Evolutionary conservation across 1,284 basidiomycete genomes (phyloP), one percentile per base, ranked within the genome.

Genomic region (Earliella scabrosa): DNA sequence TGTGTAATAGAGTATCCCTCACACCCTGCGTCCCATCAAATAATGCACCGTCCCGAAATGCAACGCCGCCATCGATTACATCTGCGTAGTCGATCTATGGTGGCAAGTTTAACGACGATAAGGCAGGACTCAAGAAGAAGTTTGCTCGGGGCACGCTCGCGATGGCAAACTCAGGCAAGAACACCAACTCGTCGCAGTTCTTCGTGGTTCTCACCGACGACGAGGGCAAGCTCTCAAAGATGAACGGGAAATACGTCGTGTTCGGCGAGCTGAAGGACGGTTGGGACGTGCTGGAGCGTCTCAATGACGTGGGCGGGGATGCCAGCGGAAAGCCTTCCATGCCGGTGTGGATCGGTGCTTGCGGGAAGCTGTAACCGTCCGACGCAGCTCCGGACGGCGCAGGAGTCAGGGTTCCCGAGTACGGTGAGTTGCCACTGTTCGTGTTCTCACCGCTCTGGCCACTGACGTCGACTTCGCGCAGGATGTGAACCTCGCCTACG

Each of bases 61-160:
- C n/a, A n/a, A n/a, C n/a, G n/a, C n/a, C n/a, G n/a, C 27, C n/a
- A 41, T 20, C 21, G 11, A 23, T 20, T 36, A 5, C 4, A 10
- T 23, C 24, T 1, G 14, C 8, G 3, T 46, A 78, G 77, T 80
- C 77, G 14, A 75, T 79, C 41, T 81, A 82, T 49, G 79, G 80
- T 2, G 77, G 75, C 0, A 76, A 78, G 52, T 82, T 81, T 66
- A 76, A 77, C 58, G 78, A 79, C 60, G 79, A 81, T 50, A 78
- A 80, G 64, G 72, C 74, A 50, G 75, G 79, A 10, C 65, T 82
- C 31, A 78, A 77, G 61, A 68, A 65, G 35, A 70, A 71, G 45
- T 70, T 75, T 38, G 64, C 66, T 27, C 70, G 69, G 38, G 79
- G 79, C 3, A 77, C 78, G 4, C 67, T 82, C 24, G 77, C 76